These are phyloP conservation scores for Pouteria campechiana DNA, from an alignment of 179 eudicot species.

Conservation along the genomic window DNA sequence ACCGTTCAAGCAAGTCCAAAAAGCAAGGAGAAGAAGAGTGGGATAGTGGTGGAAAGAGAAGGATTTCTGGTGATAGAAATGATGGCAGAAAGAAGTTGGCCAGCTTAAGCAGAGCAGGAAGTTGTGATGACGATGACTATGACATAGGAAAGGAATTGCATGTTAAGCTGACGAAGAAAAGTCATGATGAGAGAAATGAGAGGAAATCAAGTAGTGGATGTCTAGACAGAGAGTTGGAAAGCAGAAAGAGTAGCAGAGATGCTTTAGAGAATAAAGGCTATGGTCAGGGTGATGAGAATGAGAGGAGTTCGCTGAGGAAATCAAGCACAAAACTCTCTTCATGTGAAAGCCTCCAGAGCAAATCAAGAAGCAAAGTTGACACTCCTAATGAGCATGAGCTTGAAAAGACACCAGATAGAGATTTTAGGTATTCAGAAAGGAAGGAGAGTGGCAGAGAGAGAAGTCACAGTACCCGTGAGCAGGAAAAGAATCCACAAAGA, in stretches of 20 bases:
- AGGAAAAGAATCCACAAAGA: constrained; percentile 29
- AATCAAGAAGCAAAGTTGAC: constrained; percentile 40
- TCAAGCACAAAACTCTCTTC: constrained; percentile 35
- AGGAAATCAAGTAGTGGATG: constrained; percentile 79
- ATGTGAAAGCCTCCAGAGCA: constrained; percentile 33
- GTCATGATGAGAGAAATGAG: constrained; percentile 57
- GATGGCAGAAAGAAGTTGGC: constrained; percentile 48
- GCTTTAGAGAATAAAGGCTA: constrained; percentile 34
- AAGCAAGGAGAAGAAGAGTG: constrained; percentile 45
- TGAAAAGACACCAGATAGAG: constrained; percentile 41
- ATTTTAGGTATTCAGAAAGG: constrained; percentile 30
- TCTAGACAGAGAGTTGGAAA: constrained; percentile 64
- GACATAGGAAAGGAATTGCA: constrained; percentile 41
- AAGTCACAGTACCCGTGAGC: constrained; percentile 38
- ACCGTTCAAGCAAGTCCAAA: constrained; percentile 50
- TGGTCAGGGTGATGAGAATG: constrained; percentile 38
- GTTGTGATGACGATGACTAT: constrained; percentile 54
- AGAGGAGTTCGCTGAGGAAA: constrained; percentile 56
- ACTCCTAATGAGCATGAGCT: constrained; percentile 28
- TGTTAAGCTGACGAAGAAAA: constrained; percentile 41
- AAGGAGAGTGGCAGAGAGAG: constrained; percentile 40
- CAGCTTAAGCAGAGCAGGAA: constrained; percentile 43
- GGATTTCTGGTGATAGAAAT: constrained; percentile 41
- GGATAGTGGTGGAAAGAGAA: constrained; percentile 49
- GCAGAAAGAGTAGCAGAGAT: constrained; percentile 41